A percentile compares a stretch with the other conserved stretches of the same genome.
phyloP scores from a whole-genome alignment of 129 eudicot species.

The Oenanthe sinensis region DNA sequence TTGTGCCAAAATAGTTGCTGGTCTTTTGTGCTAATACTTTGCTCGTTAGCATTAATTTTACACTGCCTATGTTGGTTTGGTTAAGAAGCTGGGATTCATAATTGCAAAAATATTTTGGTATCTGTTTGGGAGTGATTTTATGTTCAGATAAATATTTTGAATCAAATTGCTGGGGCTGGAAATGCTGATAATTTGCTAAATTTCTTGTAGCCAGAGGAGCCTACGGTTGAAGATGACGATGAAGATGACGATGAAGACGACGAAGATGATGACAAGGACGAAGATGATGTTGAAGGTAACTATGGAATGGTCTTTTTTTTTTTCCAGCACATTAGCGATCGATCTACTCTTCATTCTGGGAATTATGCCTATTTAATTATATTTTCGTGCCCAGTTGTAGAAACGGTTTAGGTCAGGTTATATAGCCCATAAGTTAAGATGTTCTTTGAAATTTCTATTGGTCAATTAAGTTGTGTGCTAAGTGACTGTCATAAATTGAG shows the following conservation, averaged over 20 bases:
- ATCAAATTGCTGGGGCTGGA: not conserved
- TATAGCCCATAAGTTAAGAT: not conserved
- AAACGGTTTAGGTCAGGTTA: not conserved
- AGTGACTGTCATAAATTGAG: not conserved
- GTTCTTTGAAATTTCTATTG: not conserved
- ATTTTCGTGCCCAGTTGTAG: not conserved
- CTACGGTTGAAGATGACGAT: conserved; percentile 34
- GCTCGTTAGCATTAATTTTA: not conserved
- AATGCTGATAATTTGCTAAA: not conserved
- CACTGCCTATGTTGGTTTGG: not conserved
- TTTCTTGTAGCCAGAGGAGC: conserved; percentile 25
- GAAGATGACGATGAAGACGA: conserved; percentile 27
- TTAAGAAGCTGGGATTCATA: not conserved
- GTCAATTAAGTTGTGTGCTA: not conserved
- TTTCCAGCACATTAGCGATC: not conserved
- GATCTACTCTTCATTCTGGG: not conserved
- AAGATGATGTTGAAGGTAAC: conserved; percentile 30
- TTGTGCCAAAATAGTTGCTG: not conserved
- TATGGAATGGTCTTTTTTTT: not conserved
- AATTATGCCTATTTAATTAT: not conserved
- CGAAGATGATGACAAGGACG: conserved; percentile 28
- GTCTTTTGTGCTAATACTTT: not conserved
- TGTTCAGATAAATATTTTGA: not conserved
- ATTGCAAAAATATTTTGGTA: not conserved
- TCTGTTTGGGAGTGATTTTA: not conserved